phyloP scores from a whole-genome alignment of 148 eudicot species.

The Arctostaphylos glauca region DNA sequence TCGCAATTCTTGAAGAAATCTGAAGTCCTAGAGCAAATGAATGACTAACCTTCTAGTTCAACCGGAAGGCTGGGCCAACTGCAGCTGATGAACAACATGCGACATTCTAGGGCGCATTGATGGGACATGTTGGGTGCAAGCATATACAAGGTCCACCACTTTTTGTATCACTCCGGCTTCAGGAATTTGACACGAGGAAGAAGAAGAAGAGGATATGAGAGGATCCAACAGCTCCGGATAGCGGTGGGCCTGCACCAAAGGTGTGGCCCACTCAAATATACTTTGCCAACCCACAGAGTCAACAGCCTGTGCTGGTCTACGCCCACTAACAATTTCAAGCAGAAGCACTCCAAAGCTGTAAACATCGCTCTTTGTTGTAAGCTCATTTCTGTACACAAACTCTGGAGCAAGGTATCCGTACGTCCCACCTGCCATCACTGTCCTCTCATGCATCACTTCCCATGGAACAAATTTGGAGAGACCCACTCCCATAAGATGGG shows the following conservation, averaged over 20 bases:
- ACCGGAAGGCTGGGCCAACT: constrained; percentile 47
- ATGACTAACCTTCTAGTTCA: constrained; percentile 29
- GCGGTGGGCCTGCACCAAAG: constrained; percentile 72
- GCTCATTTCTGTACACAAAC: constrained; percentile 87
- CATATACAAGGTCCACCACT: constrained; percentile 88
- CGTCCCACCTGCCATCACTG: constrained; percentile 91
- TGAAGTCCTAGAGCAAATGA: background rate
- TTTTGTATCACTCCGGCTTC: constrained; percentile 83
- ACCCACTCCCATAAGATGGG: constrained; percentile 90
- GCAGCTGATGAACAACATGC: constrained; percentile 94
- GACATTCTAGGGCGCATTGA: constrained; percentile 96
- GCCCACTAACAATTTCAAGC: constrained; percentile 84
- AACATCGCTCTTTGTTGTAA: constrained; percentile 91
- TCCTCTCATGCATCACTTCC: constrained; percentile 93
- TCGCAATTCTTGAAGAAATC: background rate
- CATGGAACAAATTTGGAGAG: constrained; percentile 90
- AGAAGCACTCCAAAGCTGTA: constrained; percentile 90
- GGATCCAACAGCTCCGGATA: constrained; percentile 81
- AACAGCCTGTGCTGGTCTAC: constrained; percentile 86
- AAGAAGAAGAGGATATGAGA: constrained; percentile 44
- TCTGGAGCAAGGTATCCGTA: constrained; percentile 91
- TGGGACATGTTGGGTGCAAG: constrained; percentile 87
- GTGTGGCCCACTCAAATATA: constrained; percentile 96
- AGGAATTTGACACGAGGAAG: constrained; percentile 55
- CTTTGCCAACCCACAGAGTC: constrained; percentile 92